Percentiles rank a stretch among this genome's conserved stretches.
Evolutionary conservation across 495 filamentous ascomycete genomes (phyloP).

Genomic region (Lasiosphaeria ovina): DNA sequence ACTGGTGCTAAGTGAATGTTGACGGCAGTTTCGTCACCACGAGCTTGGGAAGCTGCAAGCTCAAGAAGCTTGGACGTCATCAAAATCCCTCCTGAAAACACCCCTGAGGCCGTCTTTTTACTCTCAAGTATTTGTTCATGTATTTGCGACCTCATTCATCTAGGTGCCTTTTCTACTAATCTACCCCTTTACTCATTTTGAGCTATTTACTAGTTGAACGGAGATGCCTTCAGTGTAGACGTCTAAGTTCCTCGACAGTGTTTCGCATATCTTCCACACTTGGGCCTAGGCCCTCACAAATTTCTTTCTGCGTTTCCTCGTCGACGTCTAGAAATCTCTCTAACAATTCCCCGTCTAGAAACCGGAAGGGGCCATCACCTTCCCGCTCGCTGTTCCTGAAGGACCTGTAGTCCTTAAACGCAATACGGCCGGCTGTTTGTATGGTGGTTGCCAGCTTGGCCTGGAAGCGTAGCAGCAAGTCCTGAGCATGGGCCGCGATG

Average conservation of each 20-base stretch:
- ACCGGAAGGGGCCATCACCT: slow-evolving; percentile 74
- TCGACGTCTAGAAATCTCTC: slow-evolving; percentile 76
- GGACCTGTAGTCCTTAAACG: slow-evolving; percentile 74
- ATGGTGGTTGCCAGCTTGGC: slow-evolving; percentile 59
- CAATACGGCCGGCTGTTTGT: slow-evolving; percentile 64
- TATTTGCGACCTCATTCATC: no score
- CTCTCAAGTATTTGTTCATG: no score
- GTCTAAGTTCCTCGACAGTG: slow-evolving; percentile 69
- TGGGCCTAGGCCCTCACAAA: slow-evolving; percentile 59
- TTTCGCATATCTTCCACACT: slow-evolving; percentile 70
- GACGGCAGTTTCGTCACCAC: no score
- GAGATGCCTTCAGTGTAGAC: slow-evolving; percentile 54
- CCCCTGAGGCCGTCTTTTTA: no score
- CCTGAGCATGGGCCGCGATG: slow-evolving; percentile 65
- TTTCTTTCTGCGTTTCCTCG: slow-evolving; percentile 61
- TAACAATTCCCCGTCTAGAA: slow-evolving; percentile 90
- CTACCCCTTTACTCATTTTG: neutral
- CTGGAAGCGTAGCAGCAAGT: slow-evolving; percentile 84
- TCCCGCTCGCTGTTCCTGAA: slow-evolving; percentile 70
- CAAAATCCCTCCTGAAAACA: no score
- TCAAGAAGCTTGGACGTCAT: no score
- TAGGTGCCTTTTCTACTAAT: neutral
- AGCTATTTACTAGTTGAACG: neutral
- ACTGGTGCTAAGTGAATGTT: no score
- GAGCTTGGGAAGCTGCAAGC: no score